Base-by-base conservation (phyloP, 1,284 basidiomycete genomes). In the Rhizoctonia solani region DNA sequence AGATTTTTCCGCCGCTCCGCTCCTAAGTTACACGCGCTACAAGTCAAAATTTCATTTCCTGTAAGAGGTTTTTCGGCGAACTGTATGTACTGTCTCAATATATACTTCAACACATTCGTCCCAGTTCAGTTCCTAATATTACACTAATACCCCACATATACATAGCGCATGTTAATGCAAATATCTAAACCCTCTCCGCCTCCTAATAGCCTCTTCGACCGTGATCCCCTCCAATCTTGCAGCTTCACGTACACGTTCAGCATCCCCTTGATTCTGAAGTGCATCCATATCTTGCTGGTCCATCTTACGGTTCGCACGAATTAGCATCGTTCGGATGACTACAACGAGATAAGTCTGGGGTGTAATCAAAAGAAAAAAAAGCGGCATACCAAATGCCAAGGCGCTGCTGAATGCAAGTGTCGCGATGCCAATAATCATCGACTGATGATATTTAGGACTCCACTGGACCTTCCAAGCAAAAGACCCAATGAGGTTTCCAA, bases 381-480 rank as follows among this genome's bases (percentile, higher is more conserved):
- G 11, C 23, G n/a, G 71, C 78, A 27, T 72, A 83, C 82, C 71
- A 0, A 79, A 68, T 27, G 79, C 74, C 9, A 82, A 68, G 4
- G 77, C 27, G 3, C 74, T 76, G 67, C 77, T 74, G 2, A 83
- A 71, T 21, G 74, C 77, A 5, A 85, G 74, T 9, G 76, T 72
- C 41, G 75, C 75, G 4, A 85, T 72, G 1, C 79, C 80, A 58
- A 85, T 81, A 16, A 76, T 75, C 81, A 84, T 81, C 0, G 82
- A 83, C 42, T 78, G 81, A 50, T 81, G 82, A 70, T 85, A 85
- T 44, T 75, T 66, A 0, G 83, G 83, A 5, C 80, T 77, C 82
- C 83, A 85, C 16, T 72, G 71, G 0, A 80, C 72, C 70, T 81
- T 81, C 83, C 83, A 85, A 1, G 79, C 79, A 71, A 81, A 85